Evolutionary conservation across 176 grass and related monocot species (phyloP).

Genomic region (Pontederia paniculata): DNA sequence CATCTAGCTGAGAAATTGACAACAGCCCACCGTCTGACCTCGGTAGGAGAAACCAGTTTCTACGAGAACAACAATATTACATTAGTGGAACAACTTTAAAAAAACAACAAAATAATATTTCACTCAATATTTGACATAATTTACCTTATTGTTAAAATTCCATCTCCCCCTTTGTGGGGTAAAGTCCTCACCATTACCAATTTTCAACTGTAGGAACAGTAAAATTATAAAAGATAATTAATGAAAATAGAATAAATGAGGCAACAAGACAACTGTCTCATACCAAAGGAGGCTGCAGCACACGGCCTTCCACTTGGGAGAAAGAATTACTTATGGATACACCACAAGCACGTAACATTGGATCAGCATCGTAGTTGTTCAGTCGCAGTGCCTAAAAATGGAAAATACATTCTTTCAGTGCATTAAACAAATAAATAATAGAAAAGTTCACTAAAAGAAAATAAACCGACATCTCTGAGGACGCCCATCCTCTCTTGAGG

Average conservation of each 20-base stretch:
- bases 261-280: neutral
- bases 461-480: slow-evolving; percentile 40
- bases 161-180: slow-evolving; percentile 61
- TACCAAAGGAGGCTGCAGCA: slow-evolving; percentile 65
- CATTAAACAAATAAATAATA: neutral
- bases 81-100: neutral
- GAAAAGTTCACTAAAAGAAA: neutral
- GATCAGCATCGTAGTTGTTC: slow-evolving; percentile 59
- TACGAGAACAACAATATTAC: slow-evolving; percentile 12
- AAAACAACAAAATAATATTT: neutral
- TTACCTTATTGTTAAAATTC: slow-evolving; percentile 94
- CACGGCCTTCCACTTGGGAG: slow-evolving; percentile 52
- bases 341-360: slow-evolving; percentile 59
- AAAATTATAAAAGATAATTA: neutral
- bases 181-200: slow-evolving; percentile 64
- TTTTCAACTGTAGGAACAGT: slow-evolving; percentile 43
- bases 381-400: slow-evolving; percentile 27
- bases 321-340: slow-evolving; percentile 51
- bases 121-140: neutral
- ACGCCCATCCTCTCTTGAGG: slow-evolving; percentile 69
- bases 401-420: too few relatives aligned
- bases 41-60: slow-evolving; percentile 41
- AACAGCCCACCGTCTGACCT: slow-evolving; percentile 52
- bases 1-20: slow-evolving; percentile 87
- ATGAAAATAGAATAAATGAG: neutral